Evolutionary conservation across 768 basidiomycete species (phyloP).

Genomic region (Crucibulum laeve): DNA sequence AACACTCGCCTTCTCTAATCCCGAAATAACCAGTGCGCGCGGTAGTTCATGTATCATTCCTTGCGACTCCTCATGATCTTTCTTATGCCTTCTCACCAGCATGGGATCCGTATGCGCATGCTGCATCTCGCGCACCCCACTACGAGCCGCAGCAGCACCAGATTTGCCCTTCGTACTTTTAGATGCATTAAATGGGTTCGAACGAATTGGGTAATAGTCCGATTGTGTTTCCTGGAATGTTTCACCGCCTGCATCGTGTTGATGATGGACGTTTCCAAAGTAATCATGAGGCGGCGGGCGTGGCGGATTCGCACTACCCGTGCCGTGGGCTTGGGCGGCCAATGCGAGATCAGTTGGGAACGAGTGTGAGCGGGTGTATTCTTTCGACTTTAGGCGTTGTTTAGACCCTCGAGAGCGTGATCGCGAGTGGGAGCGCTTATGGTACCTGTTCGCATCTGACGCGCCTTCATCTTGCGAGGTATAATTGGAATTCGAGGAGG

Average conservation of each 20-base stretch:
- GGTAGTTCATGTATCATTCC: conserved; percentile 33
- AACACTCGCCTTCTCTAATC: conserved; percentile 57
- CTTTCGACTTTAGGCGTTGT: conserved; percentile 5
- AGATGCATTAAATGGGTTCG: conserved; percentile 2
- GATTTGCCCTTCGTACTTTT: neutral
- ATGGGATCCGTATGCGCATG: conserved; percentile 33
- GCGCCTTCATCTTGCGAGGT: conserved; percentile 17
- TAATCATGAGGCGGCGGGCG: no score
- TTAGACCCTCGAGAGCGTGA: conserved; percentile 1
- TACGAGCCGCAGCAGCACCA: neutral
- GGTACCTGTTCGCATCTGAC: conserved; percentile 10
- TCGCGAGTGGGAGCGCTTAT: conserved; percentile 4
- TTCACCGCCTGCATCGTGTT: no score
- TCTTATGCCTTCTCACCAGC: conserved; percentile 10
- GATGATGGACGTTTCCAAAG: no score
- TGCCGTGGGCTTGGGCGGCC: conserved; percentile 6
- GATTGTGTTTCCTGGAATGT: no score
- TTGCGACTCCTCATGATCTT: conserved; percentile 11
- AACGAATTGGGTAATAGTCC: conserved; percentile 4
- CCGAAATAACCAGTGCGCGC: conserved; percentile 61
- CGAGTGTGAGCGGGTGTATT: conserved; percentile 28
- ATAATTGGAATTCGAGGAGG: conserved; percentile 10
- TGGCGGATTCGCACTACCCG: no score
- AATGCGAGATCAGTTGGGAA: conserved; percentile 25
- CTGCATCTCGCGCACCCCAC: conserved; percentile 3